Conservation (phyloP, 2,329 filamentous ascomycete species). For the Lecanosticta acicola region DNA sequence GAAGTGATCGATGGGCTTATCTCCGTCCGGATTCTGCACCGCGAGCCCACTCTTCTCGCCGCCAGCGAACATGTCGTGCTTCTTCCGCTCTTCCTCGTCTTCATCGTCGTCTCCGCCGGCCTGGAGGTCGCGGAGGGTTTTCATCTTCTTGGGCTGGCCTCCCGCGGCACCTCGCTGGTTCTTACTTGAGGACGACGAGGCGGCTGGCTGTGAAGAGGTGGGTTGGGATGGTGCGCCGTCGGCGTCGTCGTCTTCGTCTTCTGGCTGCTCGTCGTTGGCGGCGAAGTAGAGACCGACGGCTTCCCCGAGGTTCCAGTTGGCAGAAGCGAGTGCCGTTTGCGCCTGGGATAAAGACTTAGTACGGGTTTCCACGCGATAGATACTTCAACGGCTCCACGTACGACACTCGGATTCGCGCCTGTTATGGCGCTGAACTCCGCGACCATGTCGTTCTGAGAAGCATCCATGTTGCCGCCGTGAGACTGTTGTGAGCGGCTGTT, state of each 20-base stretch:
- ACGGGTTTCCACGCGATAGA: not conserved
- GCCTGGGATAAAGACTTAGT: constrained; percentile 31
- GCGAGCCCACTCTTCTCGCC: constrained; percentile 77
- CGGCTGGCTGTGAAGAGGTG: constrained; percentile 8
- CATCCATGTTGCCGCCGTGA: constrained; percentile 23
- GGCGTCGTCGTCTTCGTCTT: constrained; percentile 32
- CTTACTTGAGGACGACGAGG: constrained; percentile 15
- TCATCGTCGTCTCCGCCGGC: constrained; percentile 55
- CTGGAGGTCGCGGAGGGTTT: constrained; percentile 45
- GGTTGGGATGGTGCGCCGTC: constrained; percentile 12
- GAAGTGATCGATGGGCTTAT: constrained; percentile 40
- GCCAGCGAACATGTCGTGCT: constrained; percentile 70
- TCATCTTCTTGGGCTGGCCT: constrained; percentile 30
- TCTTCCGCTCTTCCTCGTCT: constrained; percentile 55
- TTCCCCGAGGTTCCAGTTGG: constrained; percentile 43
- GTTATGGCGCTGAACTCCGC: constrained; percentile 36
- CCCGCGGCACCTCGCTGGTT: constrained; percentile 18
- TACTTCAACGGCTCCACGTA: constrained; percentile 17
- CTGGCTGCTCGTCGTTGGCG: constrained; percentile 36
- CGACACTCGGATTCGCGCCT: constrained; percentile 30
- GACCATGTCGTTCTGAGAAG: constrained; percentile 29
- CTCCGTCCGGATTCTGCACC: constrained; percentile 58
- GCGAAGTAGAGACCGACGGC: constrained; percentile 44
- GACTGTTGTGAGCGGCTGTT: not conserved
- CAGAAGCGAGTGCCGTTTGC: constrained; percentile 38